Evolutionary conservation across 2,329 filamentous ascomycete species (phyloP).

Genomic region (Dothideomycetes sp.): DNA sequence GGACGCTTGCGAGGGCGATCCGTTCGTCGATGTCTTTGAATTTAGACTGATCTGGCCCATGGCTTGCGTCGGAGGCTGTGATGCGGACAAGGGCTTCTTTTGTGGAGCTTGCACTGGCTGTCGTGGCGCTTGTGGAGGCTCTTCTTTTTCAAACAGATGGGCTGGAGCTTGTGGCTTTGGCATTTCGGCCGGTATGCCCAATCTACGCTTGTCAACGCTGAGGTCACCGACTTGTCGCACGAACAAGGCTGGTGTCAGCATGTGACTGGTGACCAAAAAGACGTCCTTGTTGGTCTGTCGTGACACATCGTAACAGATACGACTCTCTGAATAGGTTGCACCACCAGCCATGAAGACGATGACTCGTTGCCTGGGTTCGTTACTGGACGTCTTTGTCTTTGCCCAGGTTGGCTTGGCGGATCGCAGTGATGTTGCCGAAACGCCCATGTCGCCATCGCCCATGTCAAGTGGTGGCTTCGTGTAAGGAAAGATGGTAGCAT

Average conservation of each 20-base stretch:
- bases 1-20: constrained; percentile 17
- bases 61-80: constrained; percentile 40
- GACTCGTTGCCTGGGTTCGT: constrained; percentile 78
- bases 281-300: constrained; percentile 64
- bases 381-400: constrained; percentile 56
- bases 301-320: constrained; percentile 80
- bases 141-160: constrained; percentile 70
- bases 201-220: constrained; percentile 58
- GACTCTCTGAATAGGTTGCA: constrained; percentile 83
- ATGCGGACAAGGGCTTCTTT: constrained; percentile 10
- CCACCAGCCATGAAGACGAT: constrained; percentile 94
- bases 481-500: constrained; percentile 34
- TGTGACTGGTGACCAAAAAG: constrained; percentile 83
- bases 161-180: constrained; percentile 73
- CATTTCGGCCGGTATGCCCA: constrained; percentile 72
- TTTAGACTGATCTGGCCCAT: constrained; percentile 46
- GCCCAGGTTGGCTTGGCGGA: constrained; percentile 95
- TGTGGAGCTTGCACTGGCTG: constrained; percentile 18
- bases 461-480: constrained; percentile 48
- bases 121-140: constrained; percentile 23
- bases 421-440: constrained; percentile 57
- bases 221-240: constrained; percentile 74
- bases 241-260: constrained; percentile 78
- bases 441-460: constrained; percentile 45
- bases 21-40: constrained; percentile 19